phyloP scores from a whole-genome alignment of 345 rosid genomes.

The Kandelia obovata region DNA sequence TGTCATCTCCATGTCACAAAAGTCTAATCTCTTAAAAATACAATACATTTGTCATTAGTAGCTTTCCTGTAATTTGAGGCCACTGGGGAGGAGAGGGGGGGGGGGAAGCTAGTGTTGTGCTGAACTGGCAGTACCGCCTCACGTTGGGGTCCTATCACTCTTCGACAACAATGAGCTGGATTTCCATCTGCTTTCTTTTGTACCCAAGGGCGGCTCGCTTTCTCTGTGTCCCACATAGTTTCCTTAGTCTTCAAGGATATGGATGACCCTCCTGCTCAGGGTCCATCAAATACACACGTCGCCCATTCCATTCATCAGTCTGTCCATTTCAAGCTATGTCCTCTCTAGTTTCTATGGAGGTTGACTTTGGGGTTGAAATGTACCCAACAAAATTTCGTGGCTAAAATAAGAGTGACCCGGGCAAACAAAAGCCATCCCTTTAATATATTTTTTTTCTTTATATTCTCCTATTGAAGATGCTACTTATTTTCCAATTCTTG shows the following conservation, averaged over 20 bases:
- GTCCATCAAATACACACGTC: too few relatives aligned
- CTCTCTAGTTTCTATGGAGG: too few relatives aligned
- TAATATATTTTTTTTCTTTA: too few relatives aligned
- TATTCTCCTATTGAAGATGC: too few relatives aligned
- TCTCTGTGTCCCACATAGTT: not conserved
- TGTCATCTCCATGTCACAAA: not conserved
- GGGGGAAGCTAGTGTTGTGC: too few relatives aligned
- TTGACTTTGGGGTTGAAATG: too few relatives aligned
- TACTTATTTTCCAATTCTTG: too few relatives aligned
- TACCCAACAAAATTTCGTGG: too few relatives aligned
- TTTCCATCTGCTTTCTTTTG: slow-evolving; percentile 23
- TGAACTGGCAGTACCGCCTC: slow-evolving; percentile 43
- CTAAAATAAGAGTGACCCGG: too few relatives aligned
- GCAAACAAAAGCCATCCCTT: too few relatives aligned
- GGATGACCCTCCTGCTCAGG: slow-evolving; percentile 1
- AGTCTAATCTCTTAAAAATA: not conserved
- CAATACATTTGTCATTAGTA: not conserved
- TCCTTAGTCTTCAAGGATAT: not conserved
- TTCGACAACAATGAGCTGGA: slow-evolving; percentile 40
- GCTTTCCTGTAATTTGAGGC: not conserved
- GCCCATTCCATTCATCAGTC: too few relatives aligned
- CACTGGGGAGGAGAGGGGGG: not conserved
- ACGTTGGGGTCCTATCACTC: slow-evolving; percentile 41
- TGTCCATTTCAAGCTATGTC: too few relatives aligned
- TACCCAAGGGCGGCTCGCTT: not conserved